phyloP scores from a whole-genome alignment of 2,329 filamentous ascomycete species.

The Blumeria hordei region DNA sequence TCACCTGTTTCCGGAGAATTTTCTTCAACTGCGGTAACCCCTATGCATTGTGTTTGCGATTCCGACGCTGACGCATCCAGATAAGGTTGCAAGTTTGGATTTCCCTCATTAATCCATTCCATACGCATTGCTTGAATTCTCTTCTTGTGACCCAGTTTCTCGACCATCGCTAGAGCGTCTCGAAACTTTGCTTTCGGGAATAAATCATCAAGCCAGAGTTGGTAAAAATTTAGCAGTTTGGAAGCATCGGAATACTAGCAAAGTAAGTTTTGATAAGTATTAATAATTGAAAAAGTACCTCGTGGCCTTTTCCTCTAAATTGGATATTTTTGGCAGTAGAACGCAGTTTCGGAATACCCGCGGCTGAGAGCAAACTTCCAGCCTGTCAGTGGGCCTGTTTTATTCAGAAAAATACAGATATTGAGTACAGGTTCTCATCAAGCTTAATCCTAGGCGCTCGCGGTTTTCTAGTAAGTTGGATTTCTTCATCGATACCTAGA shows the following conservation, averaged over 20 bases:
- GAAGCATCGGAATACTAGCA: conserved; percentile 59
- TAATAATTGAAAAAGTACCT: conserved; percentile 25
- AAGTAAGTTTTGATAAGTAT: not conserved
- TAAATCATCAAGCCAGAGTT: conserved; percentile 88
- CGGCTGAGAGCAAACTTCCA: conserved; percentile 52
- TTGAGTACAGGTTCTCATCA: conserved; percentile 45
- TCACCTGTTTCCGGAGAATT: conserved; percentile 15
- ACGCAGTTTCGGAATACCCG: conserved; percentile 63
- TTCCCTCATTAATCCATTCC: conserved; percentile 65
- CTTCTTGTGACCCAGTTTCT: conserved; percentile 77
- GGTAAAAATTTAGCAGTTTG: conserved; percentile 69
- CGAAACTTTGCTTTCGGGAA: conserved; percentile 87
- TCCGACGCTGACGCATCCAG: conserved; percentile 14
- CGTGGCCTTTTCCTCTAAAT: conserved; percentile 83
- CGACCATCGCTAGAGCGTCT: conserved; percentile 72
- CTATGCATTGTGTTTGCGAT: conserved; percentile 8
- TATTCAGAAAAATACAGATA: not conserved
- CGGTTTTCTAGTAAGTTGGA: conserved; percentile 51
- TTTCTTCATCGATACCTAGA: conserved; percentile 66
- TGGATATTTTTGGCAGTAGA: conserved; percentile 45
- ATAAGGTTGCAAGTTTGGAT: conserved; percentile 20
- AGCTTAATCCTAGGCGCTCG: conserved; percentile 61
- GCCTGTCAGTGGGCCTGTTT: not conserved
- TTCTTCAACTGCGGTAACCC: conserved; percentile 10
- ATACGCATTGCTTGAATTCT: conserved; percentile 48